Evolutionary conservation across 345 rosid species (phyloP).

Genomic region (Boechera divaricarpa): DNA sequence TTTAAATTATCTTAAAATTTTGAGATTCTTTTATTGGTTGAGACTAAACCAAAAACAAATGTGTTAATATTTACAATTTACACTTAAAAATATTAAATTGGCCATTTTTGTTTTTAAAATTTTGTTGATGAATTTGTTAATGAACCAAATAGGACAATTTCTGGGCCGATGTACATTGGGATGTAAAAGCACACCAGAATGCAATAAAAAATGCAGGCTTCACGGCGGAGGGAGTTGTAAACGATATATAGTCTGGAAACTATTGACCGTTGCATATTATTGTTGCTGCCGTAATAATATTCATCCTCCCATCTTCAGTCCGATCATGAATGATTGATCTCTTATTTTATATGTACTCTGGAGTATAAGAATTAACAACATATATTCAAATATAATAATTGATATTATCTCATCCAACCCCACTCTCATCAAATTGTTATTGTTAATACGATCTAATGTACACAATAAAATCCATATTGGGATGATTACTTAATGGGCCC

Average conservation of each 20-base stretch:
- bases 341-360: not conserved
- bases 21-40: not conserved
- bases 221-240: not conserved
- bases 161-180: not conserved
- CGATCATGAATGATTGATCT: not conserved
- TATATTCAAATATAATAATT: not conserved
- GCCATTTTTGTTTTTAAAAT: not conserved
- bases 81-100: not conserved
- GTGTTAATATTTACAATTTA: not conserved
- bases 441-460: not conserved
- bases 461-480: too few species aligned
- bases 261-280: not conserved
- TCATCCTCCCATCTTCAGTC: not conserved
- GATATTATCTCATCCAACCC: not conserved
- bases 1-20: not conserved
- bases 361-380: not conserved
- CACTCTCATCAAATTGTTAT: not conserved
- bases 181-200: not conserved
- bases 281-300: not conserved
- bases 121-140: not conserved
- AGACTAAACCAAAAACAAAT: not conserved
- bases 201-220: not conserved
- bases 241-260: not conserved
- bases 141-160: not conserved
- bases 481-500: constrained; percentile 8